Percentiles rank a stretch among this genome's conserved stretches.
phyloP scores from a whole-genome alignment of 257 asterid species.

The Penstemon davidsonii region DNA sequence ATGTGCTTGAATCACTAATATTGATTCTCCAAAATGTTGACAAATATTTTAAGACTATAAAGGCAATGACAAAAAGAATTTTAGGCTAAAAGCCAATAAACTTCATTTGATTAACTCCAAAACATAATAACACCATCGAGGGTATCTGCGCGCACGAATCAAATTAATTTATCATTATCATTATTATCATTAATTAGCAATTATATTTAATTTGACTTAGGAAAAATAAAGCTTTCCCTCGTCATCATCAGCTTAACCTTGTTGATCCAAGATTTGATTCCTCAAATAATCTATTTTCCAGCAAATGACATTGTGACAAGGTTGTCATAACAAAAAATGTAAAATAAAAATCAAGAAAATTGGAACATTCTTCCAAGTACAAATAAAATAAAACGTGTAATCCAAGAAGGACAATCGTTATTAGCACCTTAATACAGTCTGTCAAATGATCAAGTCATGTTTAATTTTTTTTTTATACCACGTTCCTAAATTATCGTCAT shows the following conservation, averaged over 20 bases:
- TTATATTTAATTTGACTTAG: background rate
- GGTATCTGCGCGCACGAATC: background rate
- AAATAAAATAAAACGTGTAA: background rate
- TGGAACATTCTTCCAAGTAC: constrained; percentile 14
- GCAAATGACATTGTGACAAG: constrained; percentile 27
- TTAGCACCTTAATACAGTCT: constrained; percentile 28
- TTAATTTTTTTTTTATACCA: constrained; percentile 14
- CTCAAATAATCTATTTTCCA: constrained; percentile 25
- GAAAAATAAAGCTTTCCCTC: background rate
- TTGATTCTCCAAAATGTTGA: too few species aligned
- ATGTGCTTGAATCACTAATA: too few species aligned
- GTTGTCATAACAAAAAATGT: constrained; percentile 24
- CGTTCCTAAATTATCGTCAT: constrained; percentile 33
- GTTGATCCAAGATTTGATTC: constrained; percentile 17
- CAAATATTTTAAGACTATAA: too few species aligned
- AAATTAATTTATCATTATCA: too few species aligned
- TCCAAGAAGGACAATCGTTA: background rate
- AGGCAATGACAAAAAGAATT: too few species aligned
- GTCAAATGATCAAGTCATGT: constrained; percentile 25
- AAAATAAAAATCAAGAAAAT: constrained; percentile 19
- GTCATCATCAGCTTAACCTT: background rate
- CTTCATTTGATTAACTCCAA: too few species aligned
- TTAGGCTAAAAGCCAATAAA: too few species aligned
- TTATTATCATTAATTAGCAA: too few species aligned
- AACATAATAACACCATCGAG: background rate